These are phyloP conservation scores for Xerocomellus dryophilus DNA, from an alignment of 768 basidiomycete genomes.

Conservation along the genomic window DNA sequence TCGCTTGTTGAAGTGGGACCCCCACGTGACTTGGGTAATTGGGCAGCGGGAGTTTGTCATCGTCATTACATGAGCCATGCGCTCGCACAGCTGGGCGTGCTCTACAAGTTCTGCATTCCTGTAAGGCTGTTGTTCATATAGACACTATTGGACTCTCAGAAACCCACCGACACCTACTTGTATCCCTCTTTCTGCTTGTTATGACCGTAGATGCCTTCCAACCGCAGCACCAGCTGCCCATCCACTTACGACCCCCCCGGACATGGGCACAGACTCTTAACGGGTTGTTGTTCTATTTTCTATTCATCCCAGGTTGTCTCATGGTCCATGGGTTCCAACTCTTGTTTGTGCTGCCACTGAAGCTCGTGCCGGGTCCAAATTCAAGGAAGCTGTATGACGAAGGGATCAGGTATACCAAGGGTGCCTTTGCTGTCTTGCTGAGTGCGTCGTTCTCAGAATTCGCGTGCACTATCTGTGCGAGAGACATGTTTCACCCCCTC, in stretches of 20 bases:
- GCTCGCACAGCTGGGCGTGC: neutral
- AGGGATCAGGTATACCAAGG: constrained; percentile 79
- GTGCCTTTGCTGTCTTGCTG: constrained; percentile 71
- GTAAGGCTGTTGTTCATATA: constrained; percentile 13
- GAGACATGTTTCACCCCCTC: constrained; percentile 1
- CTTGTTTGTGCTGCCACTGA: constrained; percentile 63
- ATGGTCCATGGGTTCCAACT: constrained; percentile 75
- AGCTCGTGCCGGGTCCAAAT: constrained; percentile 57
- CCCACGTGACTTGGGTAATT: constrained; percentile 19
- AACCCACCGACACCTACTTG: neutral
- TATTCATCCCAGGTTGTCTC: constrained; percentile 64
- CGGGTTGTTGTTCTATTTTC: constrained; percentile 49
- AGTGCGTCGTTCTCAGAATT: constrained; percentile 44
- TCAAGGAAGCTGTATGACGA: constrained; percentile 58
- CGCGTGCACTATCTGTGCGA: neutral
- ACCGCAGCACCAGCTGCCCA: constrained; percentile 45
- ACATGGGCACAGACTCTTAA: constrained; percentile 52
- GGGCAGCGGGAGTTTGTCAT: constrained; percentile 11
- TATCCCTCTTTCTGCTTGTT: neutral
- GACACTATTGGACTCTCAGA: neutral
- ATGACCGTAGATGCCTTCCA: constrained; percentile 20
- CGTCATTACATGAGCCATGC: constrained; percentile 14
- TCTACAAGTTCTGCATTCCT: neutral
- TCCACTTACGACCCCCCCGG: constrained; percentile 48
- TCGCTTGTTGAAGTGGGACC: constrained; percentile 33